Conservation (phyloP, 2,329 filamentous ascomycete species). For the Penicillium griseofulvum region DNA sequence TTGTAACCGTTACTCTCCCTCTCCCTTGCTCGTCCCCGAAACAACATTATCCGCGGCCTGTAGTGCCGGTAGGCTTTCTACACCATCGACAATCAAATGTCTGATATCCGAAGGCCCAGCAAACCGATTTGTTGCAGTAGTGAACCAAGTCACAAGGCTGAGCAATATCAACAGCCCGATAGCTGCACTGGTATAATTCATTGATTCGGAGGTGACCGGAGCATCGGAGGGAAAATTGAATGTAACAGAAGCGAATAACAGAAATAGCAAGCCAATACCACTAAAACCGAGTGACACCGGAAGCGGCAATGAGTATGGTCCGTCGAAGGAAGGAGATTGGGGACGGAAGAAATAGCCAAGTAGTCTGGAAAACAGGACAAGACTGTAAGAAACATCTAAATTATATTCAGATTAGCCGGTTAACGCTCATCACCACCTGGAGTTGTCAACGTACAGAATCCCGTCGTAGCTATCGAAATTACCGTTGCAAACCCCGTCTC, state of each 20-base stretch:
- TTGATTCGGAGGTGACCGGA: slow-evolving; percentile 3
- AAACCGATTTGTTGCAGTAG: slow-evolving; percentile 5
- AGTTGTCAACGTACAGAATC: slow-evolving; percentile 5
- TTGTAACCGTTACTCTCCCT: not conserved
- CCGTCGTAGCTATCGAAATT: slow-evolving; percentile 8
- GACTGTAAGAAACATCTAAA: slow-evolving; percentile 10
- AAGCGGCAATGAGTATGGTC: slow-evolving; percentile 4
- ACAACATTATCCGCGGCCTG: not conserved
- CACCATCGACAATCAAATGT: not conserved
- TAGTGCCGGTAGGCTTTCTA: not conserved
- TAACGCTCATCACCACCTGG: not conserved
- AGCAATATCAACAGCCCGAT: slow-evolving; percentile 7
- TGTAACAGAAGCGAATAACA: slow-evolving; percentile 8
- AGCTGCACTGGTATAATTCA: slow-evolving; percentile 13
- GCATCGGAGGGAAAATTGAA: slow-evolving; percentile 12
- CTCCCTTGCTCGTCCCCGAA: not conserved
- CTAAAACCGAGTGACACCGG: slow-evolving; percentile 6
- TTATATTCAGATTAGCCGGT: not conserved
- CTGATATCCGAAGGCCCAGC: slow-evolving; percentile 6
- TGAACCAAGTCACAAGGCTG: slow-evolving; percentile 10
- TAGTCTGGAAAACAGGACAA: slow-evolving; percentile 7
- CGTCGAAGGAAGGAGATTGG: not conserved
- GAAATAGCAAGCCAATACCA: slow-evolving; percentile 3
- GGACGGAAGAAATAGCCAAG: slow-evolving; percentile 9
- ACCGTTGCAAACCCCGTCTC: slow-evolving; percentile 12